Evolutionary conservation across 2,329 filamentous ascomycete species (phyloP).

Genomic region (Trichophyton equinum): DNA sequence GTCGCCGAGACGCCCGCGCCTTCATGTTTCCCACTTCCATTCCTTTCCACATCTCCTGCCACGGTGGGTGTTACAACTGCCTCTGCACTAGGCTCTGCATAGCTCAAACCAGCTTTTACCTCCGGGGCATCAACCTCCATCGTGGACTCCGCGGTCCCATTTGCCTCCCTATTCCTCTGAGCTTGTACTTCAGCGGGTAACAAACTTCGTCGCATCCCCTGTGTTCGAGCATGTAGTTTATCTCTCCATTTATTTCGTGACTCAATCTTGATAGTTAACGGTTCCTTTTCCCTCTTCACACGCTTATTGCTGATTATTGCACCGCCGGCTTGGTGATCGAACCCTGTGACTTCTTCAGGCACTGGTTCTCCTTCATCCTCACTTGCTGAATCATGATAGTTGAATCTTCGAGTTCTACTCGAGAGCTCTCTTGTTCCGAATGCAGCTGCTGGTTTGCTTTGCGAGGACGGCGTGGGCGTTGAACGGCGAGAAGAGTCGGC

Average conservation of each 20-base stretch:
- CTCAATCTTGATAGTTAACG: constrained; percentile 67
- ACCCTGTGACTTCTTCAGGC: constrained; percentile 41
- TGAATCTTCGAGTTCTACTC: constrained; percentile 23
- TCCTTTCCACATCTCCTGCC: constrained; percentile 10
- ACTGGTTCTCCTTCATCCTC: constrained; percentile 26
- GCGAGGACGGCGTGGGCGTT: neutral
- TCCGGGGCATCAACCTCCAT: constrained; percentile 41
- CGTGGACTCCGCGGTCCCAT: constrained; percentile 23
- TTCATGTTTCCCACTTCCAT: constrained; percentile 20
- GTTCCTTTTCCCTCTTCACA: constrained; percentile 37
- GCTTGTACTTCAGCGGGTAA: constrained; percentile 46
- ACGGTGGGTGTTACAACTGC: constrained; percentile 13
- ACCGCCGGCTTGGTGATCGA: constrained; percentile 35
- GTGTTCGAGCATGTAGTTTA: constrained; percentile 39
- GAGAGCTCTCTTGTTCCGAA: constrained; percentile 15
- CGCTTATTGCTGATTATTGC: constrained; percentile 29
- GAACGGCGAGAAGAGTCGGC: constrained; percentile 12
- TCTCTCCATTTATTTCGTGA: constrained; percentile 65
- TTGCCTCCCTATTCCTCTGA: constrained; percentile 28
- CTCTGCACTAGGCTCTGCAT: constrained; percentile 25
- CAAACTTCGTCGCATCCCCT: constrained; percentile 39
- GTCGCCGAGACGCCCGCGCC: neutral
- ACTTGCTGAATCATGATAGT: constrained; percentile 48
- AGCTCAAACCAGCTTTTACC: constrained; percentile 43
- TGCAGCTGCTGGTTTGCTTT: constrained; percentile 6